Base-by-base conservation (phyloP, 2,329 filamentous ascomycete species). In the Alternaria burnsii region DNA sequence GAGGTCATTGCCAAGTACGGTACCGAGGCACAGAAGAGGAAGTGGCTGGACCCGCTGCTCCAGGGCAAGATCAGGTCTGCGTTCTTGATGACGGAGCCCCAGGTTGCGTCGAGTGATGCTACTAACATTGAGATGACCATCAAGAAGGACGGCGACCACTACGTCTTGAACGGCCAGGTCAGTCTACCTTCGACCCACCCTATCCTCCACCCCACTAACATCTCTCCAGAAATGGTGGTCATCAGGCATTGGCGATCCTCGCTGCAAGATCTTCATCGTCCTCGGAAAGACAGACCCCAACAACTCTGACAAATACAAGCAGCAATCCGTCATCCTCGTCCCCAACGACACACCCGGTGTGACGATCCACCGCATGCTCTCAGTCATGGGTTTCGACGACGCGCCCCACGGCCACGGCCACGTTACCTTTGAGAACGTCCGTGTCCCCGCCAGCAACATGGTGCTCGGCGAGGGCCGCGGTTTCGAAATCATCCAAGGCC, bases 321-420 rank as follows among this genome's bases (percentile, higher is more conserved):
- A 97, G 76, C 95, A 98, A 81, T 97, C 93, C 26, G 94, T 99
- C 63, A 87, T 98, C 51, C 85, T 98, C 28, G 95, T 98, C 16
- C 92, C 94, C 2, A 88, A 91, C 18, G 84, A 87, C 66, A 89
- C 91, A 1, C 90, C 91, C 20, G 95, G 95, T 58, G 90, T 98
- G 74, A 97, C 89, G n/a, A 90, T 98, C 71, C 87, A 97, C 81
- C 90, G 95, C 70, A 97, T 97, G 92, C 84, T 99, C 56, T 90
- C 86, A 52, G 94, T 98, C 67, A 97, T 96, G 80, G 95, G 95
- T 59, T 98, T 93, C 81, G 95, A 98, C 78, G 95, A 99, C 72
- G 95, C 95, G n/a, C 95, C 95, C 3, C 95, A 99, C 79, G 95
- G 95, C 57, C 95, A 99, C 82, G 95, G 93, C 44, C 94, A 99